Evolutionary conservation across 257 asterid species (phyloP).

Genomic region (Handroanthus guayacan): DNA sequence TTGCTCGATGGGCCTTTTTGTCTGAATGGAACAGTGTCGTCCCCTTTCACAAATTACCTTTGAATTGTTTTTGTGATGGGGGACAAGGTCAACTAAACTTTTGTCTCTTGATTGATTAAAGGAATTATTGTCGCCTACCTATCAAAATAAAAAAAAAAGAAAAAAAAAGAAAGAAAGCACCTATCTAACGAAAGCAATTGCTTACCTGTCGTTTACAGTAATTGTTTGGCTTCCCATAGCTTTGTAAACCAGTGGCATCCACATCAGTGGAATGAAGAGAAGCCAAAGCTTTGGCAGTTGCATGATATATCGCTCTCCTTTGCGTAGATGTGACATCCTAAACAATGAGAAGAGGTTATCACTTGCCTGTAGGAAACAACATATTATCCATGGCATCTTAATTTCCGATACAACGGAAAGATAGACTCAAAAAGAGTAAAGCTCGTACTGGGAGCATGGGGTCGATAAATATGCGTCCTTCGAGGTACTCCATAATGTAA

Average conservation of each 20-base stretch:
- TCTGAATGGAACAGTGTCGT: too few species aligned
- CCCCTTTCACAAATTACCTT: too few species aligned
- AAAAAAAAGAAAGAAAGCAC: neutral
- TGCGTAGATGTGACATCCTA: conserved; percentile 73
- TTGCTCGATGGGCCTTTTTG: too few species aligned
- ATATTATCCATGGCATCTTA: conserved; percentile 2
- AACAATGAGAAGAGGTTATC: conserved; percentile 22
- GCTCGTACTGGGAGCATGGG: conserved; percentile 81
- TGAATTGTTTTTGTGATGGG: too few species aligned
- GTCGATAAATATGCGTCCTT: conserved; percentile 89
- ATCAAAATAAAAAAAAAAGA: too few species aligned
- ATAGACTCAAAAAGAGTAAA: conserved; percentile 24
- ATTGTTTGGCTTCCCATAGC: conserved; percentile 72
- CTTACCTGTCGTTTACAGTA: conserved; percentile 94
- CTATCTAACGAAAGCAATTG: conserved; percentile 12
- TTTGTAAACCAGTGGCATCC: conserved; percentile 73
- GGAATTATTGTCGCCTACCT: too few species aligned
- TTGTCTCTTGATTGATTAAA: too few species aligned
- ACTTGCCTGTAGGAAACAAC: neutral
- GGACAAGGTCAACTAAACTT: too few species aligned
- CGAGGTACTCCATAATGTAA: conserved; percentile 94
- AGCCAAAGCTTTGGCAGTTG: conserved; percentile 86
- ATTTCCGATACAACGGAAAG: conserved; percentile 8
- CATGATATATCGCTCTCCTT: conserved; percentile 75
- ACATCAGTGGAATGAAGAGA: conserved; percentile 84